Evolutionary conservation across 257 asterid species (phyloP).

Genomic region (Penstemon davidsonii): DNA sequence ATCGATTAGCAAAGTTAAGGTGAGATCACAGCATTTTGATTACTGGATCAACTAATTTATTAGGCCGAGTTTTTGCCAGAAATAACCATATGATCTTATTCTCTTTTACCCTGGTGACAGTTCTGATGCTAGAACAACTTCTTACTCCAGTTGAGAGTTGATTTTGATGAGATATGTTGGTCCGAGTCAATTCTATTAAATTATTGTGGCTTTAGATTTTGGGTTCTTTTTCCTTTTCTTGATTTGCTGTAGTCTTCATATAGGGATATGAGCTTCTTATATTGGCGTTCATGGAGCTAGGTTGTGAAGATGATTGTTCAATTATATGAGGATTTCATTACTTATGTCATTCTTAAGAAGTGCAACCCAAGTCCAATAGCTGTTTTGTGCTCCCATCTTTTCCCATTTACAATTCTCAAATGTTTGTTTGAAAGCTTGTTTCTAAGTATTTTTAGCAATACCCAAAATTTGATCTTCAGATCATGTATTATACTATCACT

Average conservation of each 20-base stretch:
- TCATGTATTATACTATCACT: too few species aligned
- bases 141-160: not conserved
- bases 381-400: not conserved
- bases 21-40: conserved; percentile 28
- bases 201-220: not conserved
- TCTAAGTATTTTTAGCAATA: not conserved
- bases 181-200: not conserved
- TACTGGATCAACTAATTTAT: conserved; percentile 19
- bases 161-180: conserved; percentile 3
- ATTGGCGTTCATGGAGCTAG: not conserved
- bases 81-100: conserved; percentile 8
- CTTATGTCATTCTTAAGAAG: not conserved
- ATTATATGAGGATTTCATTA: not conserved
- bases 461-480: too few species aligned
- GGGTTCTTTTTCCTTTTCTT: not conserved
- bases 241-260: not conserved
- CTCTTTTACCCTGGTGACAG: not conserved
- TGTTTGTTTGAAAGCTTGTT: not conserved
- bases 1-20: conserved; percentile 97
- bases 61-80: not conserved
- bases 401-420: not conserved
- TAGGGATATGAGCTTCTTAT: conserved; percentile 4
- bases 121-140: not conserved
- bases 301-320: not conserved
- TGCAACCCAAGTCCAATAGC: conserved; percentile 4